Conservation (phyloP, 2,329 filamentous ascomycete species). For the Colletotrichum lini region DNA sequence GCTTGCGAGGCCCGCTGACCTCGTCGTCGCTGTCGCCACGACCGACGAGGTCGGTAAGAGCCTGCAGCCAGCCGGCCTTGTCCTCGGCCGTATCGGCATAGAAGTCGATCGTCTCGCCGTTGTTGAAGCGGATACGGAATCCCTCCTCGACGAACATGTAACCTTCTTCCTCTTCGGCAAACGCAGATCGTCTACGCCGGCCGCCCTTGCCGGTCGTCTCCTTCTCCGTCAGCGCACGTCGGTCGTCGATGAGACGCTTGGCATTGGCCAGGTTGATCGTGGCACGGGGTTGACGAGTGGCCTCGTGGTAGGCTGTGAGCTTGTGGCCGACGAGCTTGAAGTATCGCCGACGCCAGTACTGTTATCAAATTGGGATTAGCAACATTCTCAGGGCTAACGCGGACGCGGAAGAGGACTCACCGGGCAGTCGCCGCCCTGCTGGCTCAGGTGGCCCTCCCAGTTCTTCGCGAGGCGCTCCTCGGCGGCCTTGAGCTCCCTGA, state of each 20-base stretch:
- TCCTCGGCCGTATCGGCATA: conserved; percentile 91
- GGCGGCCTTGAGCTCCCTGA: conserved; percentile 92
- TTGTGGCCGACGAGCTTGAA: conserved; percentile 95
- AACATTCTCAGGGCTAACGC: conserved; percentile 42
- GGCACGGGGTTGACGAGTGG: conserved; percentile 93
- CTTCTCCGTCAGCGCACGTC: conserved; percentile 84
- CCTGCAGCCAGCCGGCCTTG: conserved; percentile 96
- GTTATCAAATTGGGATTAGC: conserved; percentile 62
- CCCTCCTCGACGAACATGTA: conserved; percentile 99
- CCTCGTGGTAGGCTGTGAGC: conserved; percentile 95
- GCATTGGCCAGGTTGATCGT: conserved; percentile 98
- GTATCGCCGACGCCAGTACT: conserved; percentile 98
- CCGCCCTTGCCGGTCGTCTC: conserved; percentile 84
- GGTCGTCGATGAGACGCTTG: conserved; percentile 93
- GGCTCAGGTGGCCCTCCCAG: conserved; percentile 92
- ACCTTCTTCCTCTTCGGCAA: conserved; percentile 97
- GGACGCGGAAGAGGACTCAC: conserved; percentile 70
- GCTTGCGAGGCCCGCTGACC: conserved; percentile 56
- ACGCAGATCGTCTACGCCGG: conserved; percentile 90
- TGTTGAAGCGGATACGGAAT: conserved; percentile 98
- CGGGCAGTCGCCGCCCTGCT: conserved; percentile 97
- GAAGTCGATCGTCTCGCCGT: conserved; percentile 98
- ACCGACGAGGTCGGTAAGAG: conserved; percentile 80
- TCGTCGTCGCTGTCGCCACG: conserved; percentile 68
- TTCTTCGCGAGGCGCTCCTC: conserved; percentile 83